These are phyloP conservation scores for Fusarium xylarioides DNA, from an alignment of 2,329 filamentous ascomycete genomes.

Conservation along the genomic window DNA sequence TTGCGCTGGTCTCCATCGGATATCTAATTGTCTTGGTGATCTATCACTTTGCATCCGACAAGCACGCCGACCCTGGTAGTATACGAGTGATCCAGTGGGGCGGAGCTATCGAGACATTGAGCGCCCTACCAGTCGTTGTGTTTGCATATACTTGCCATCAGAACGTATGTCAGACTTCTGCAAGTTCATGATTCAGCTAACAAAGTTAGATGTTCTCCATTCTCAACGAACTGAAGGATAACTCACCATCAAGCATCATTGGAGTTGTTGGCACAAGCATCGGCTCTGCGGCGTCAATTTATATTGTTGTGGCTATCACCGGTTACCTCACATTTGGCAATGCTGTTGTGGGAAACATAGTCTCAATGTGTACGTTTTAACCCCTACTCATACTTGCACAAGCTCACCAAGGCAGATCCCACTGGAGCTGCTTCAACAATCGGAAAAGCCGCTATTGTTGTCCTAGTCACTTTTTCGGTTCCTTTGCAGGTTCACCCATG, in stretches of 20 bases:
- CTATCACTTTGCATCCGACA: conserved; percentile 88
- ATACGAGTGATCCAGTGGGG: conserved; percentile 82
- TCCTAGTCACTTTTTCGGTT: conserved; percentile 96
- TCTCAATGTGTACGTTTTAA: conserved; percentile 79
- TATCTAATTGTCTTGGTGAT: conserved; percentile 94
- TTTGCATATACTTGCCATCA: conserved; percentile 99
- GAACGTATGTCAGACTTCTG: conserved; percentile 68
- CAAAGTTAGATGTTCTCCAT: conserved; percentile 91
- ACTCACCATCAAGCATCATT: conserved; percentile 77
- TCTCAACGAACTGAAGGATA: conserved; percentile 90
- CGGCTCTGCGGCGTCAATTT: conserved; percentile 85
- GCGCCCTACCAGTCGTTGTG: conserved; percentile 91
- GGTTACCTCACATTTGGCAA: conserved; percentile 97
- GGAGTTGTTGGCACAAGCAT: conserved; percentile 85
- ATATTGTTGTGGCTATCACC: conserved; percentile 91
- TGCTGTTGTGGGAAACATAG: conserved; percentile 89
- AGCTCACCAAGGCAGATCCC: conserved; percentile 47
- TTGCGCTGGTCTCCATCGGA: conserved; percentile 90
- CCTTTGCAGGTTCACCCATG: conserved; percentile 96
- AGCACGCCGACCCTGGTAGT: conserved; percentile 75
- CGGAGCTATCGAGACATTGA: conserved; percentile 79
- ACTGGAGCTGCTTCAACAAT: conserved; percentile 80
- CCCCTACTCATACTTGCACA: neutral
- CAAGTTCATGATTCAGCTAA: neutral
- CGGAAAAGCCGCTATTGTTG: conserved; percentile 92